Base-by-base conservation (phyloP, 2,329 filamentous ascomycete species). In the Penicillium olsonii region DNA sequence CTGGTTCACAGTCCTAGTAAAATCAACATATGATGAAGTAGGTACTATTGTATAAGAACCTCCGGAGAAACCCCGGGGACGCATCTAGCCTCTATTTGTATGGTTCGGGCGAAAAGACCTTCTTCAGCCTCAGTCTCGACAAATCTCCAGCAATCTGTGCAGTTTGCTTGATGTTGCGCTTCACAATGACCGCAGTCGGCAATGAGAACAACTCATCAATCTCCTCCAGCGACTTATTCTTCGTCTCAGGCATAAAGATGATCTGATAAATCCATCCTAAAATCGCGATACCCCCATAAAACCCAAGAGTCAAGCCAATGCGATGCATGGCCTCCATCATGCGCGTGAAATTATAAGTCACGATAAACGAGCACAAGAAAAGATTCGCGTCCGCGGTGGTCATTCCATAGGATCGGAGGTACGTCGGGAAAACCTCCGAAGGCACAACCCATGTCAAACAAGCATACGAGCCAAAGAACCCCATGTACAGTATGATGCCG, bases 161-260 rank as follows among this genome's bases (percentile, higher is more conserved):
- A 3, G 72, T 72, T 56, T 73, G 77, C 50, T 66, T 68, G 18
- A 73, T 12, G 61, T 87, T 87, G 72, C 85, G 75, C 49, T 71
- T 74, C 0, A 88, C 84, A 37, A 88, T 76, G 37, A 85, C 78
- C 35, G 73, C 71, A 0, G 85, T 88, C 0, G 85, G 84, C 53
- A 80, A 76, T 42, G 79, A 76, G 65, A 88, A 88, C 17, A 88
- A 73, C 31, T 82, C 71, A 52, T 89, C 85, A 51, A 89, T 88
- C 68, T 89, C 86, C 69, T 89, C 87, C 0, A 89, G 78, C 2
- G 81, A 81, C 67, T 79, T 80, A 66, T 85, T 82, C 75, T 88
- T 88, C 2, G 85, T 88, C 74, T 88, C 85, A 0, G 84, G 85
- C 87, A 89, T 89, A 71, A 88, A 89, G 42, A 88, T 65, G 39